Conservation (phyloP, 1,284 basidiomycete species). For the Trametes sp. region DNA sequence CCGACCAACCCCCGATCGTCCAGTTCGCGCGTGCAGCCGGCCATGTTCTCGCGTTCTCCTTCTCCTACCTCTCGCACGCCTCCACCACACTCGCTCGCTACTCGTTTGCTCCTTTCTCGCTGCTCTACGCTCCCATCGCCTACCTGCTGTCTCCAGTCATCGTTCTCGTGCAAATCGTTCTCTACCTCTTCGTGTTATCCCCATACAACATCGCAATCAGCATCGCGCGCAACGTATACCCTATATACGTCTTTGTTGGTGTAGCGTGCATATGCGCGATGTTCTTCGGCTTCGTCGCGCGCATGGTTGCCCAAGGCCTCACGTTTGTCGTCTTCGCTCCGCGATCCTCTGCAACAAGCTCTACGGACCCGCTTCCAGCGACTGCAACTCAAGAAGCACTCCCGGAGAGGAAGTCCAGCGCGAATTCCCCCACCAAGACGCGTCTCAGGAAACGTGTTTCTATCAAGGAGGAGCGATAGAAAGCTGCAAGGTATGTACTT, state of each 20-base stretch:
- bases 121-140: constrained; percentile 46
- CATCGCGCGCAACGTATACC: constrained; percentile 58
- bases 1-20: constrained; percentile 34
- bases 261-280: constrained; percentile 63
- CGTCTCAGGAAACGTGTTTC: constrained; percentile 31
- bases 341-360: too few relatives aligned
- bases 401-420: constrained; percentile 12
- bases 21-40: constrained; percentile 28
- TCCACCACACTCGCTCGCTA: constrained; percentile 25
- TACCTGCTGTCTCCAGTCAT: constrained; percentile 60
- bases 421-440: constrained; percentile 11
- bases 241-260: constrained; percentile 67
- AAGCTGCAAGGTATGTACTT: too few relatives aligned
- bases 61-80: constrained; percentile 25
- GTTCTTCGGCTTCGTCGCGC: constrained; percentile 55
- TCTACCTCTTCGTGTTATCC: constrained; percentile 52
- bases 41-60: constrained; percentile 16
- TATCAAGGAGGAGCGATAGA: constrained; percentile 31
- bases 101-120: constrained; percentile 39
- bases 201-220: constrained; percentile 53
- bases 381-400: background rate
- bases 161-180: constrained; percentile 50
- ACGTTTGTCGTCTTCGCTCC: constrained; percentile 19
- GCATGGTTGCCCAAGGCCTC: constrained; percentile 31
- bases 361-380: too few relatives aligned